A percentile compares a stretch with the other conserved stretches of the same genome.
Evolutionary conservation across 1,284 basidiomycete genomes (phyloP).

Genomic region (Chalciporus piperatoides): DNA sequence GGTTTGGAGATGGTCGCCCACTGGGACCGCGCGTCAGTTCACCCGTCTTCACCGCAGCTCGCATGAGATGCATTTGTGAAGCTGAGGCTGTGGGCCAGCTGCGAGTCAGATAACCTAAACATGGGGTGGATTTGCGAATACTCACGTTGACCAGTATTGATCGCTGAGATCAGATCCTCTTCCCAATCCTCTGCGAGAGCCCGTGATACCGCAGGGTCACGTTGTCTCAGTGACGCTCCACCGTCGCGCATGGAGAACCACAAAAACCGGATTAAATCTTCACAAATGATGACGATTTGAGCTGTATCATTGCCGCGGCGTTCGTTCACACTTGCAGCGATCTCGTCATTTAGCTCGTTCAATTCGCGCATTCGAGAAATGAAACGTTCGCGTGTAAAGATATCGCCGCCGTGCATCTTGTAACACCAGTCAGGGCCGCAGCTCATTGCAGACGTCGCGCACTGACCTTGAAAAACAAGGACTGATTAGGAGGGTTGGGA

Average conservation of each 20-base stretch:
- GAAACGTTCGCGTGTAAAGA: conserved; percentile 29
- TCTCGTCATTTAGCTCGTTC: conserved; percentile 17
- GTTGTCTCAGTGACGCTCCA: conserved; percentile 19
- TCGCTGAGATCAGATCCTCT: conserved; percentile 17
- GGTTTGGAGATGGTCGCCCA: background rate
- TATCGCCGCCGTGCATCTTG: conserved; percentile 28
- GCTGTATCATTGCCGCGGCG: conserved; percentile 28
- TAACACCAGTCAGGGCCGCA: conserved; percentile 1
- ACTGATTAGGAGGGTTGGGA: conserved; percentile 11
- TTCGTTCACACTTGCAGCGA: conserved; percentile 25
- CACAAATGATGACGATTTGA: conserved; percentile 31
- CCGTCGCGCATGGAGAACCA: conserved; percentile 32
- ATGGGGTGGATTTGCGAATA: background rate
- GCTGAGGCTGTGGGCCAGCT: background rate
- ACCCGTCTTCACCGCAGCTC: background rate
- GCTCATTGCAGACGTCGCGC: background rate
- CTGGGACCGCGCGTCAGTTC: background rate
- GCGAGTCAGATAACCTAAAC: background rate
- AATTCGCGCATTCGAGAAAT: conserved; percentile 19
- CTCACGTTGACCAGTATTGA: conserved; percentile 24
- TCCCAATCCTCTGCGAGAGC: conserved; percentile 26
- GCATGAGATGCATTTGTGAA: background rate
- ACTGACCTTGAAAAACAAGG: conserved; percentile 24
- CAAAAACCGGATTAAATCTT: conserved; percentile 27
- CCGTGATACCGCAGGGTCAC: conserved; percentile 18